Percentiles rank a stretch among this genome's conserved stretches.
Evolutionary conservation across 176 grass and related monocot species (phyloP).

Genomic region (Oryza coarctata): DNA sequence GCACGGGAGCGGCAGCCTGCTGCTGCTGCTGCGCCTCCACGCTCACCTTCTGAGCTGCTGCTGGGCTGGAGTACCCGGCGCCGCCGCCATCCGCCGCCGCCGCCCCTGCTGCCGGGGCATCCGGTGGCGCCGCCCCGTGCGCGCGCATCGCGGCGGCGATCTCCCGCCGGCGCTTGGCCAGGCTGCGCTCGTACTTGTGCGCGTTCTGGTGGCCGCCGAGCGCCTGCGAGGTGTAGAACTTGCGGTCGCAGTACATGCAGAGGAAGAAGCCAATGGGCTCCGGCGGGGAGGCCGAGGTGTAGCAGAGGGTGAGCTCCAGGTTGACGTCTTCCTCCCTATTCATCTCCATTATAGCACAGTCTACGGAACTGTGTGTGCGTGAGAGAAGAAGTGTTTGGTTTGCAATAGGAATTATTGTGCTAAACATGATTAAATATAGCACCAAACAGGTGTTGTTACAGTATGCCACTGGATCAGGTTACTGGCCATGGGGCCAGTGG

Average conservation of each 20-base stretch:
- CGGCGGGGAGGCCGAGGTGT: constrained; percentile 42
- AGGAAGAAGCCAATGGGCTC: constrained; percentile 69
- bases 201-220: constrained; percentile 96
- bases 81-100: background rate
- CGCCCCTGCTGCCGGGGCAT: too few relatives aligned
- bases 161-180: constrained; percentile 60
- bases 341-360: constrained; percentile 37
- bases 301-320: constrained; percentile 53
- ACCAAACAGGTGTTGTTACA: background rate
- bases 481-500: background rate
- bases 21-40: background rate
- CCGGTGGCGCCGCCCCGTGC: background rate
- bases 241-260: constrained; percentile 83
- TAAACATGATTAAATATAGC: constrained; percentile 23
- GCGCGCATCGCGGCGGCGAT: constrained; percentile 30
- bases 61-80: background rate
- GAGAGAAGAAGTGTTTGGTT: background rate
- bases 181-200: constrained; percentile 87
- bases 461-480: constrained; percentile 14
- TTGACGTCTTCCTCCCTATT: constrained; percentile 42
- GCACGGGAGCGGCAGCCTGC: background rate
- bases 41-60: background rate
- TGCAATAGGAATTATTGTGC: constrained; percentile 8
- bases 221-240: constrained; percentile 91
- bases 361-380: background rate